Evolutionary conservation across 768 basidiomycete species (phyloP), one percentile per base, ranked within the genome.

Genomic region (Saitozyma podzolica): DNA sequence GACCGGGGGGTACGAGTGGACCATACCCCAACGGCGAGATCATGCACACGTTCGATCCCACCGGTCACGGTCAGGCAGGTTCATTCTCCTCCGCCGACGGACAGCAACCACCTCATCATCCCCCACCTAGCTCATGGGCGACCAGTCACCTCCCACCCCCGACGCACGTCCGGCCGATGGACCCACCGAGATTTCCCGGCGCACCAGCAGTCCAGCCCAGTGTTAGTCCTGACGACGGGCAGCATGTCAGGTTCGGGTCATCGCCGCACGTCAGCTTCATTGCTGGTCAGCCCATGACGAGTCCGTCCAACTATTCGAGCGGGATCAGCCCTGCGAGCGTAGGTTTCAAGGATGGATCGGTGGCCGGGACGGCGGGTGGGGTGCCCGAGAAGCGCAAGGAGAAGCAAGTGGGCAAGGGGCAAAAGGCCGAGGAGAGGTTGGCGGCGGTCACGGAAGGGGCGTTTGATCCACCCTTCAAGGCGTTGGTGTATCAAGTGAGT

Each of bases 381-480:
- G 29, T 29, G 5, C 29, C 29, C 2, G 29, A 29, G 29, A 29
- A 29, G 29, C 14, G 43, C 16, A 29, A 49, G 50, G n/a, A 58
- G 54, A 50, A n/a, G 58, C 40, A 63, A 50, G 43, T 47, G 11
- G 55, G 63, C n/a, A 68, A 67, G 51, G 65, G 63, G 9, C 65
- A 70, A 47, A 67, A 70, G 20, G 62, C 68, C 9, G 69, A 64
- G 53, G 68, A 69, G 47, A 54, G 70, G 29, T 40, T 72, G 39
- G 67, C 64, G 10, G 54, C 67, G 37, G 70, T 59, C 7, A 67
- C 58, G 16, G 62, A 69, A 17, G 64, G 55, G 3, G 57, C 54
- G n/a, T 74, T 67, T 56, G 69, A 68, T 11, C 59, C 73, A 14
- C 73, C 73, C 0, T 74, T 74, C 67, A 72, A 69, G 54, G 61